Evolutionary conservation across 495 filamentous ascomycete species (phyloP), one percentile per base, ranked within the genome.

Genomic region (Xylaria acuta): DNA sequence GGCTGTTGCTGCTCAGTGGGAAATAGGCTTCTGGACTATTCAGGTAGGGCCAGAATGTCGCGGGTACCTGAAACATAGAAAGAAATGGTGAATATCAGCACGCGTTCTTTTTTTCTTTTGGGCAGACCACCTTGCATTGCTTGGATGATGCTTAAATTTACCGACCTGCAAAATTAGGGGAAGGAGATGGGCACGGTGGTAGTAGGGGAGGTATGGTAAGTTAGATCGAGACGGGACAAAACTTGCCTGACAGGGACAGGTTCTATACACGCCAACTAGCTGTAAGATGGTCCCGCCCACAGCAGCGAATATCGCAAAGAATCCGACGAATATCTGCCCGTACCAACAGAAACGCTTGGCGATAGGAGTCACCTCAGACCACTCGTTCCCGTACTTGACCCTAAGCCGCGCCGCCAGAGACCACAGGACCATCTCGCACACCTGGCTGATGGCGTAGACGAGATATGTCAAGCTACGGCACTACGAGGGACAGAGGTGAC

Each of bases 401-500:
- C 67, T 63, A 30, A 73, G 67, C 34, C 63, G 75, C 30, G 74
- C 73, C 36, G 73, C 72, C 16, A 63, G 73, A 25, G 71, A 74
- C 75, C 78, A 85, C 5, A 84, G 67, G 3, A 72, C 43, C 49
- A 82, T 80, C 60, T 83, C 77, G 38, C 73, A 74, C 8, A 81
- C 63, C 64, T 87, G 85, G 40, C 75, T 75, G 7, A 77, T 72
- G 41, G 76, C 77, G 49, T 86, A 87, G 14, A 84, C 66, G 1
- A 84, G 63, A 41, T 84, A 81, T 8, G 80, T 85, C 20, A 86
- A 60, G 16, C 75, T 78, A 7, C 85, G 76, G 40, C 85, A 87
- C 65, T 67, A 41, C 20, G 38, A 6, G 18, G 11, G 5, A 49
- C 22, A 43, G 11, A 18, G 12, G 40, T 49, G 9, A 4, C 27